phyloP scores from a whole-genome alignment of 1,139 yeast species.

The Debaryomycetaceae sp. region DNA sequence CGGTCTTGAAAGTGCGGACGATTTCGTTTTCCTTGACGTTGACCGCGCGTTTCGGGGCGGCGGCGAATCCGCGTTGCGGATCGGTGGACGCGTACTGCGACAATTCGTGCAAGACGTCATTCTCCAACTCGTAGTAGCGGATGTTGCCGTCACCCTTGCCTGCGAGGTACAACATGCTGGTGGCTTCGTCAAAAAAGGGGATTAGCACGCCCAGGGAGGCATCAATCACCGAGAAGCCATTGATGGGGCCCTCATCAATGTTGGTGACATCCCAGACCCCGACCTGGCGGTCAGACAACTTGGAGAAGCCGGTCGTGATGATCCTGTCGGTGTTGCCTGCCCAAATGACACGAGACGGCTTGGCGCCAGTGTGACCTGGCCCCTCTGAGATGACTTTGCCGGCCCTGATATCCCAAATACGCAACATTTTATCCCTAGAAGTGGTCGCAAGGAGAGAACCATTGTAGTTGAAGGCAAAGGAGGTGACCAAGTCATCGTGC shows the following conservation, averaged over 20 bases:
- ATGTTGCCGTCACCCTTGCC: slow-evolving; percentile 99
- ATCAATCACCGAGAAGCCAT: slow-evolving; percentile 77
- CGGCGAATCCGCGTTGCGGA: slow-evolving; percentile 94
- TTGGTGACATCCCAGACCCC: slow-evolving; percentile 84
- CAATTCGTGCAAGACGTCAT: slow-evolving; percentile 69
- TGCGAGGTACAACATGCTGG: slow-evolving; percentile 73
- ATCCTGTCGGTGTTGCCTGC: slow-evolving; percentile 76
- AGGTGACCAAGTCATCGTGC: slow-evolving; percentile 84
- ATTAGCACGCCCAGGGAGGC: slow-evolving; percentile 87
- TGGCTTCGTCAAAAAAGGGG: slow-evolving; percentile 80
- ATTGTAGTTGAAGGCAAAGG: slow-evolving; percentile 80
- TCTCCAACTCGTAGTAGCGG: slow-evolving; percentile 79
- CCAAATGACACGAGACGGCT: slow-evolving; percentile 82
- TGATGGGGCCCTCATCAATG: slow-evolving; percentile 72
- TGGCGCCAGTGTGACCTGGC: slow-evolving; percentile 86
- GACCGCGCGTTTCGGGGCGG: slow-evolving; percentile 74
- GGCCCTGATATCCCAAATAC: slow-evolving; percentile 83
- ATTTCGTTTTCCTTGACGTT: slow-evolving; percentile 79
- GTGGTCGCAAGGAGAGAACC: slow-evolving; percentile 83
- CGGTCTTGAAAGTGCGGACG: slow-evolving; percentile 69
- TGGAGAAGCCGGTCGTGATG: slow-evolving; percentile 92
- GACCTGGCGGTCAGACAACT: slow-evolving; percentile 86
- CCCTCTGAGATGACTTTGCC: slow-evolving; percentile 76
- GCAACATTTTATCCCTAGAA: slow-evolving; percentile 80
- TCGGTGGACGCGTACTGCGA: slow-evolving; percentile 82